A percentile compares a stretch with the other conserved stretches of the same genome.
Evolutionary conservation across 805 yeast genomes (phyloP).

Genomic region (Saccharomycopsis lassenensis): DNA sequence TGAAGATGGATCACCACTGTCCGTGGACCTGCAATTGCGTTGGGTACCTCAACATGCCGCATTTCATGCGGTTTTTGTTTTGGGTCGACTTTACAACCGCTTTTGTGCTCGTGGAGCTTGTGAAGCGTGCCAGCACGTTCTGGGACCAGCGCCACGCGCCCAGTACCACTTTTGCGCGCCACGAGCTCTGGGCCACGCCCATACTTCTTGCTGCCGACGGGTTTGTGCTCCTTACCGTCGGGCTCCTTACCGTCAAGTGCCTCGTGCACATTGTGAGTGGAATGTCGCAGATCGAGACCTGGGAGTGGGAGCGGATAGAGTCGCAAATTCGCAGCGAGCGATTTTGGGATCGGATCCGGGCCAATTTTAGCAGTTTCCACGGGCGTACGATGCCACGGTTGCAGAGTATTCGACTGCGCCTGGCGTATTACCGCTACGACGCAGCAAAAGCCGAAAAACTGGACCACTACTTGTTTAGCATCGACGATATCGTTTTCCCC

Average conservation of each 20-base stretch:
- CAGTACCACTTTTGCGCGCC: slow-evolving; percentile 38
- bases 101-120: slow-evolving; percentile 33
- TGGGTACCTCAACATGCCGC: slow-evolving; percentile 68
- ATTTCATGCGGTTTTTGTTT: slow-evolving; percentile 62
- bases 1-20: slow-evolving; percentile 85
- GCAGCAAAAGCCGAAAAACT: slow-evolving; percentile 10
- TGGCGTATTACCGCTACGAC: slow-evolving; percentile 4
- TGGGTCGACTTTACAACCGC: slow-evolving; percentile 51
- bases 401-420: slow-evolving; percentile 13
- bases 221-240: slow-evolving; percentile 52
- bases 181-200: slow-evolving; percentile 45
- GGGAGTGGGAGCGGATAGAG: slow-evolving; percentile 84
- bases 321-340: slow-evolving; percentile 46
- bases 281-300: slow-evolving; percentile 79
- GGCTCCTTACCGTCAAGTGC: slow-evolving; percentile 51
- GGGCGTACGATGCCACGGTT: slow-evolving; percentile 18
- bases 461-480: slow-evolving; percentile 27
- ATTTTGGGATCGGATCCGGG: slow-evolving; percentile 39
- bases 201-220: slow-evolving; percentile 42
- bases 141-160: slow-evolving; percentile 45
- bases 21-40: slow-evolving; percentile 94
- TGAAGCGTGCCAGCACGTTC: slow-evolving; percentile 29
- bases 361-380: slow-evolving; percentile 28
- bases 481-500: slow-evolving; percentile 71
- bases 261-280: slow-evolving; percentile 46